These are phyloP conservation scores for Jimgerdemannia flammicorona DNA, from an alignment of 192 early-diverging fungal species.

Conservation along the genomic window DNA sequence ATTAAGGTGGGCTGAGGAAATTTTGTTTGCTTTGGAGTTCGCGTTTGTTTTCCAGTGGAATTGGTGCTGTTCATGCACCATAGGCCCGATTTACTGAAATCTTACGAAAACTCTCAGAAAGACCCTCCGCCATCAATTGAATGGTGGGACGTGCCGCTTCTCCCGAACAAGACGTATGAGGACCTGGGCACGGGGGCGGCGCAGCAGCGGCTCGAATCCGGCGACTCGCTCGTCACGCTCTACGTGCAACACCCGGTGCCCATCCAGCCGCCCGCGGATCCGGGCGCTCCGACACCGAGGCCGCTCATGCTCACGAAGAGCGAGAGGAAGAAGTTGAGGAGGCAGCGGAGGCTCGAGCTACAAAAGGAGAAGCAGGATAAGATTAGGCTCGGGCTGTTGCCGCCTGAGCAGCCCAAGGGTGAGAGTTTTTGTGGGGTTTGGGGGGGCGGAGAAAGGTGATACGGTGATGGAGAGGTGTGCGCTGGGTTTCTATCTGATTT, in stretches of 20 bases:
- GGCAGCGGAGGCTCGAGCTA: conserved; percentile 78
- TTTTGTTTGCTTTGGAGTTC: conserved; percentile 8
- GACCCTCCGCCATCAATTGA: conserved; percentile 76
- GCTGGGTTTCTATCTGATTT: not conserved
- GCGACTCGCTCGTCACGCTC: conserved; percentile 56
- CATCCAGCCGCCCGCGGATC: conserved; percentile 74
- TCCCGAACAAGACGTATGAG: conserved; percentile 68
- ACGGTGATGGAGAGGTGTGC: not conserved
- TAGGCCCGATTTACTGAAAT: conserved; percentile 2
- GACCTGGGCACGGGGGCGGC: conserved; percentile 38
- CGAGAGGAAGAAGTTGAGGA: conserved; percentile 90
- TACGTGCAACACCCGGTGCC: conserved; percentile 87
- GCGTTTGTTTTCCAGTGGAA: not conserved
- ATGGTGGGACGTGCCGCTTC: conserved; percentile 96
- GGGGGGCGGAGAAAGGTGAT: not conserved
- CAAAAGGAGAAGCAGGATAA: conserved; percentile 95
- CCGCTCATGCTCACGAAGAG: conserved; percentile 81
- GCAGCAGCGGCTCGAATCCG: conserved; percentile 32
- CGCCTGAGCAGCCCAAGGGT: conserved; percentile 85
- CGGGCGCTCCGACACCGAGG: conserved; percentile 42
- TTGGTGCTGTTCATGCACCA: not conserved
- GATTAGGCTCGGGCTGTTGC: conserved; percentile 86
- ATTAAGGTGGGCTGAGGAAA: conserved; percentile 43
- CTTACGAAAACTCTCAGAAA: conserved; percentile 32
- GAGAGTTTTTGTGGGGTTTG: not conserved